Percentiles rank a stretch among this genome's conserved stretches.
Conservation (phyloP, 2,329 filamentous ascomycete species). For the Ophiosphaerella herpotricha region DNA sequence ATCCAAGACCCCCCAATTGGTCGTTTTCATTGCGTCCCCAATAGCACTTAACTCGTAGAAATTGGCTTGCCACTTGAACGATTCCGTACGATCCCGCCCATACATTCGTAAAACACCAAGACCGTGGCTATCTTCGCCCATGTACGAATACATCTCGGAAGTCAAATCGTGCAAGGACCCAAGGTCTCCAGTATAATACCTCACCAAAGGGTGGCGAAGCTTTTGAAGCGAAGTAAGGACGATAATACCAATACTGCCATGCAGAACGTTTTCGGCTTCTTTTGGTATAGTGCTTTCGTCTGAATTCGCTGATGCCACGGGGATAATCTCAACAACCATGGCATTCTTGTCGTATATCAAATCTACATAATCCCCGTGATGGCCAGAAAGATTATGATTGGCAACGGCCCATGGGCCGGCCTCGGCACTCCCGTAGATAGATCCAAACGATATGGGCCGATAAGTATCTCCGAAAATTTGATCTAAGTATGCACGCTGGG, state of each 20-base stretch:
- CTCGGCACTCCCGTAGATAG: background rate
- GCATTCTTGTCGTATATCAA: background rate
- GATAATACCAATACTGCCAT: background rate
- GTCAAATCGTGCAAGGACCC: background rate
- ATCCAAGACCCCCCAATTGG: background rate
- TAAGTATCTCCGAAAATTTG: background rate
- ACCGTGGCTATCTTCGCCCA: background rate
- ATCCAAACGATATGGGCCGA: background rate
- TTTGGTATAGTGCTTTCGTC: background rate
- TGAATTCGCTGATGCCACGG: too few species aligned
- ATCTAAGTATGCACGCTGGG: background rate
- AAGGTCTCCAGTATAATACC: background rate
- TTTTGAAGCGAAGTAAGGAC: background rate
- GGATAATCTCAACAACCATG: background rate
- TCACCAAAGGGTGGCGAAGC: background rate
- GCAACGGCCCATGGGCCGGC: background rate
- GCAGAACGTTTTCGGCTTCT: background rate
- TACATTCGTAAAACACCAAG: background rate
- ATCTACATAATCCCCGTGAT: background rate
- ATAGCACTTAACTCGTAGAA: background rate
- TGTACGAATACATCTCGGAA: background rate
- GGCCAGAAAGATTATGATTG: background rate
- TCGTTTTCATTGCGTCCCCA: background rate
- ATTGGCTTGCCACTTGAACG: background rate
- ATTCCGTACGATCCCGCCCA: background rate